Base-by-base conservation (phyloP, 2,329 filamentous ascomycete species). In the Sporothrix brasiliensis region DNA sequence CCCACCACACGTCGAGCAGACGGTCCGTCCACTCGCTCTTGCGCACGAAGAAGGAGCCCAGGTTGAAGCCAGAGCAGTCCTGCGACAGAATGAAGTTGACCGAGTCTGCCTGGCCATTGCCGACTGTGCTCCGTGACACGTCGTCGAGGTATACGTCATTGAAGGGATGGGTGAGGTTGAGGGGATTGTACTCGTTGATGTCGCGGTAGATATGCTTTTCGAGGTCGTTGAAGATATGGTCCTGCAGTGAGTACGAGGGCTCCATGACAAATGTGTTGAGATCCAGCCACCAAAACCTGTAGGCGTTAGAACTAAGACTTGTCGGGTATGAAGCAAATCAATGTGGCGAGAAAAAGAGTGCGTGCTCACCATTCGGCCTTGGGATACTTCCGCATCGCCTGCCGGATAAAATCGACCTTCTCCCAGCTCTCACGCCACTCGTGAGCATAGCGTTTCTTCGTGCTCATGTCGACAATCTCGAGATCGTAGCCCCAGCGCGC, bases 401-500 rank as follows among this genome's bases (percentile, higher is more conserved):
- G 92, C 72, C 94, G 89, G 76, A 99, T 89, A 54, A 93, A 93
- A 79, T 99, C 95, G 72, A 97, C 94, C 84, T 98, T 99, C 81
- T 99, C 95, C 95, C 95, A 99, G 79, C 94, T 96, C 81, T 99
- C 95, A 77, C 95, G 88, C 95, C 95, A 99, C 81, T 99, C 95
- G 81, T 99, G 95, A 39, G 95, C 94, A 79, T 99, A 99, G 74
- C 94, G 89, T 83, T 97, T 98, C 86, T 97, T 97, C 69, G 94
- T 97, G 82, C 93, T 94, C 94, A 99, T 97, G 79, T 99, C 96
- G 75, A 97, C 93, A 77, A 98, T 91, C 79, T 99, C 95, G 71
- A 99, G 83, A 73, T 97, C 91, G 79, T 99, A 98, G 16, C 95
- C 95, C 94, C 95, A 98, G 78, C 86, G 87, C 47, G 88, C 85